These are phyloP conservation scores for Erigeron canadensis DNA, from an alignment of 129 eudicot genomes.

Conservation along the genomic window DNA sequence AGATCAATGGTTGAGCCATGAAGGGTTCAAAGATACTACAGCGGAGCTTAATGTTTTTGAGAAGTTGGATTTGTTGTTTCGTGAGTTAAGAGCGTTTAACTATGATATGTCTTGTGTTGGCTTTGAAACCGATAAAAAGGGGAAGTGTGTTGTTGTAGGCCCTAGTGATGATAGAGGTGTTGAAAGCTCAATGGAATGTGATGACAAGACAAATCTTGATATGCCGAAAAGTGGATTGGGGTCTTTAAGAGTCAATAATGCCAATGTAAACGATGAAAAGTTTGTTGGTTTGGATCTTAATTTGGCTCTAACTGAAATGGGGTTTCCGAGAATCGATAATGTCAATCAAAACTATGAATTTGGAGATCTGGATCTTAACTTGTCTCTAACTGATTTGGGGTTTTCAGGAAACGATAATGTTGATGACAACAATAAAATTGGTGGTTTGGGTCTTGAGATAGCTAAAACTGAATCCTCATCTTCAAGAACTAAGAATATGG, in stretches of 20 bases:
- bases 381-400: constrained; percentile 10
- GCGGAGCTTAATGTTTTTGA: constrained; percentile 34
- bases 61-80: constrained; percentile 46
- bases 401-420: constrained; percentile 12
- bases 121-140: constrained; percentile 20
- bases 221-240: constrained; percentile 2
- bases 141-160: constrained; percentile 17
- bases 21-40: constrained; percentile 23
- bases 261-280: constrained; percentile 7
- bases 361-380: constrained; percentile 22
- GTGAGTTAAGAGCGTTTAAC: constrained; percentile 40
- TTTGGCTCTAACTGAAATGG: constrained; percentile 12
- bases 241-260: constrained; percentile 19
- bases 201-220: constrained; percentile 10
- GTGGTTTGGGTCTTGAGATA: constrained; percentile 22
- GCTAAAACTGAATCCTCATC: constrained; percentile 12
- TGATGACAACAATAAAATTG: constrained; percentile 2
- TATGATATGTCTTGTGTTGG: constrained; percentile 16
- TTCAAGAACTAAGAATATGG: constrained; percentile 21
- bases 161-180: constrained; percentile 16
- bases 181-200: neutral
- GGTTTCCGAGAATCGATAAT: constrained; percentile 17
- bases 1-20: constrained; percentile 53
- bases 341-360: constrained; percentile 17
- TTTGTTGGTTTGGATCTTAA: constrained; percentile 23